Base-by-base conservation (phyloP, 345 rosid species). In the Heritiera fomes region DNA sequence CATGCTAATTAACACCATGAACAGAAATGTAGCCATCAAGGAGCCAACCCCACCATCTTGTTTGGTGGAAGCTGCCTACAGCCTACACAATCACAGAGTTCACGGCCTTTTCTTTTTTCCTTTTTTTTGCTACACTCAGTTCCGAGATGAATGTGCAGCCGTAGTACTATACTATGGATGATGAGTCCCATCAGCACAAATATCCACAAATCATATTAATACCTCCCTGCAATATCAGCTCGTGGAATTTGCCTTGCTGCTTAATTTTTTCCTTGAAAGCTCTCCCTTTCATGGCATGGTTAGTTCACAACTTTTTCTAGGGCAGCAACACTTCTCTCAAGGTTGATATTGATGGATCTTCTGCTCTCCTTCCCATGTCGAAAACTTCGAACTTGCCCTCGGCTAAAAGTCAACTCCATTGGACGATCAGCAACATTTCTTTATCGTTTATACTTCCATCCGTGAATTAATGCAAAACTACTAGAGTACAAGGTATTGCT, bases 1-100 rank as follows among this genome's bases (percentile, higher is more conserved):
- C 45, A 63, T 56, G 8, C 14, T 68, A 61, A 71, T 81, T 52
- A 83, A 52, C 65, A 40, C 58, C 9, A 66, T 49, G 75, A 80
- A 75, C 61, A 75, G 82, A 78, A 83, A 83, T 75, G 82, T 46
- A 79, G 3, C 79, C 82, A 86, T 80, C 77, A 60, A 53, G 30
- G 74, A 77, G 77, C 77, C 81, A 75, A 71, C 34, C 10, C 55
- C 73, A 12, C 28, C 69, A 82, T 58, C 82, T 78, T 79, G 62
- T 65, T 71, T 77, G 83, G 84, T 84, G 82, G 78, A 34, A 78
- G 59, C 30, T 77, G 78, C 74, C 83, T 23, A 23, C 28, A 23
- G 28, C 28, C 28, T 32, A 6, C 66, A 63, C 53, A 9, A 62
- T 28, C 17, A 15, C 55, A 3, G 4, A 3, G 8, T 43, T 43